A percentile compares a stretch with the other conserved stretches of the same genome.
Conservation (phyloP, 2,329 filamentous ascomycete species). For the Curvularia verruculosa region DNA sequence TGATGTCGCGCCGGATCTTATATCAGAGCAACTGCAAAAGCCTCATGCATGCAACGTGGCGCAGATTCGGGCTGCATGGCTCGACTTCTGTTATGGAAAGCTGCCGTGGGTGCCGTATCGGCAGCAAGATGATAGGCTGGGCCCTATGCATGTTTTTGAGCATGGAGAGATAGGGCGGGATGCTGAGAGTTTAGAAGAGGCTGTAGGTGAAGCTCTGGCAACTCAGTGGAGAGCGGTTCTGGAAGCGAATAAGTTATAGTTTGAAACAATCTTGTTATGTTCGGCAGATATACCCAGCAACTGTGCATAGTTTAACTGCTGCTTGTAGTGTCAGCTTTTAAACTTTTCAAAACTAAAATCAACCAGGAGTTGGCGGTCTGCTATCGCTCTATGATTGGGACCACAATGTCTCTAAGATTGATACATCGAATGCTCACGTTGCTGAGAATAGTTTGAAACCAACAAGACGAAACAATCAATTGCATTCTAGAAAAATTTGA, state of each 20-base stretch:
- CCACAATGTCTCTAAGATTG: slow-evolving; percentile 56
- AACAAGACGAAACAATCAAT: slow-evolving; percentile 56
- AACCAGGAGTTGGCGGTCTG: slow-evolving; percentile 57
- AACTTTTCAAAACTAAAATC: slow-evolving; percentile 62
- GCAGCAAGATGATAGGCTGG: background rate
- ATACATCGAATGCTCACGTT: slow-evolving; percentile 54
- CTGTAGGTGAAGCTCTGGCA: background rate
- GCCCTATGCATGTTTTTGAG: background rate
- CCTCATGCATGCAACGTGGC: background rate
- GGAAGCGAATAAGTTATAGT: background rate
- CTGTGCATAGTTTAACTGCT: slow-evolving; percentile 43
- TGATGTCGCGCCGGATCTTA: background rate
- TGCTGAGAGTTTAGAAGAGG: background rate
- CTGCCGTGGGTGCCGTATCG: background rate
- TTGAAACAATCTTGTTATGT: background rate
- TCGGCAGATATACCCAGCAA: background rate
- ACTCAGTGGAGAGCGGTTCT: background rate
- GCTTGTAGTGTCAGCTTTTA: slow-evolving; percentile 53
- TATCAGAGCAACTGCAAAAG: background rate
- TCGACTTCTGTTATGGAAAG: background rate
- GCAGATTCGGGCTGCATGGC: background rate
- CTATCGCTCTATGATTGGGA: slow-evolving; percentile 50
- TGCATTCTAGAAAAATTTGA: slow-evolving; percentile 55
- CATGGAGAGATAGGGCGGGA: background rate
- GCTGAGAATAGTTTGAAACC: slow-evolving; percentile 53